phyloP scores from a whole-genome alignment of 768 basidiomycete genomes.

The Serendipita sp. region DNA sequence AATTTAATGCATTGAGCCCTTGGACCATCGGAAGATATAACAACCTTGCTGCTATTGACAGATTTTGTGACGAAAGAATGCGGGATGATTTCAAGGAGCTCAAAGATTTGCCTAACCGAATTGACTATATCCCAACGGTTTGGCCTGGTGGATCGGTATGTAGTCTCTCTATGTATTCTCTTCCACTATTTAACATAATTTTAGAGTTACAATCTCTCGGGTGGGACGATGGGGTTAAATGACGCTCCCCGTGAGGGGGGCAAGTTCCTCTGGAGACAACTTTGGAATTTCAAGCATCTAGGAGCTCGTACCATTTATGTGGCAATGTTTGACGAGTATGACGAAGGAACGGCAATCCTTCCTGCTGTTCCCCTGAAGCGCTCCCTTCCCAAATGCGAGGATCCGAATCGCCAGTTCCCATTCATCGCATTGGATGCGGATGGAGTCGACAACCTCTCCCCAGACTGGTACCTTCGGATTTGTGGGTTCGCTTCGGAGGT shows the following conservation, averaged over 20 bases:
- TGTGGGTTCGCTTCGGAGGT: conserved; percentile 56
- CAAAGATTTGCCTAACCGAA: conserved; percentile 34
- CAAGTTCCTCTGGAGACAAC: conserved; percentile 62
- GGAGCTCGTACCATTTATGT: conserved; percentile 57
- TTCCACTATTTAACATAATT: conserved; percentile 1
- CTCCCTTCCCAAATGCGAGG: conserved; percentile 33
- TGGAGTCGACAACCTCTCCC: conserved; percentile 49
- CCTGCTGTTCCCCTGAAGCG: conserved; percentile 47
- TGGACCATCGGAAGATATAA: conserved; percentile 68
- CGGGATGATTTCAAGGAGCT: conserved; percentile 49
- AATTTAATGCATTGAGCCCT: conserved; percentile 65
- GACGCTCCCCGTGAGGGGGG: conserved; percentile 59
- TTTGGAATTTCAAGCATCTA: conserved; percentile 47
- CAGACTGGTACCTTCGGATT: conserved; percentile 80
- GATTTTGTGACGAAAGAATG: conserved; percentile 46
- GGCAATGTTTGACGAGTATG: conserved; percentile 87
- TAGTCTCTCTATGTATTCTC: conserved; percentile 12
- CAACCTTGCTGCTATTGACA: conserved; percentile 43
- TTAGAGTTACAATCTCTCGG: conserved; percentile 55
- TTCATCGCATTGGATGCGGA: conserved; percentile 58
- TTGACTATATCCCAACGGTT: conserved; percentile 75
- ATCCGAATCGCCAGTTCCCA: conserved; percentile 31
- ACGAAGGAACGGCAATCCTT: conserved; percentile 74
- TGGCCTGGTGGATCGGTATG: conserved; percentile 70
- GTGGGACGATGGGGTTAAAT: conserved; percentile 59